Conservation (phyloP, 2,329 filamentous ascomycete genomes). For the Pseudogymnoascus verrucosus region DNA sequence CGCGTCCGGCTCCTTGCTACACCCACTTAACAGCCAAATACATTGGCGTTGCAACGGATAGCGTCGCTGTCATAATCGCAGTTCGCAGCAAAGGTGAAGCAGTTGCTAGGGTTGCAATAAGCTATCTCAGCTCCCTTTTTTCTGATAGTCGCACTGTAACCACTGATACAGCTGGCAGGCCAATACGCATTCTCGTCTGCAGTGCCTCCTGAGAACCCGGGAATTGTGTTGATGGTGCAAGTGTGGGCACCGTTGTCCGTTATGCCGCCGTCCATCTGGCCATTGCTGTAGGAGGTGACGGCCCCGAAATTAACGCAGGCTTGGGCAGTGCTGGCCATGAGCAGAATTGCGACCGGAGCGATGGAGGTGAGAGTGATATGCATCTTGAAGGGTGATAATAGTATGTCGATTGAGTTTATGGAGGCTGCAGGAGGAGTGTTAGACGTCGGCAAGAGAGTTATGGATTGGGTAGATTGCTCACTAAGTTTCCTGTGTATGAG, state of each 20-base stretch:
- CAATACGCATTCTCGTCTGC: neutral
- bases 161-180: neutral
- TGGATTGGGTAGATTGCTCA: neutral
- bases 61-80: neutral
- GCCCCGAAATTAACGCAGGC: neutral
- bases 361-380: neutral
- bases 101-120: neutral
- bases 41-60: neutral
- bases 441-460: neutral
- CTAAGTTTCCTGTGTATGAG: neutral
- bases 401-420: neutral
- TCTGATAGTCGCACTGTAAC: neutral
- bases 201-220: neutral
- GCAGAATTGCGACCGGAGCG: neutral
- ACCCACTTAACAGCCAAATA: neutral
- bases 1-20: neutral
- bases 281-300: neutral
- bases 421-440: neutral
- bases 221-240: neutral
- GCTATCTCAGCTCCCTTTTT: neutral
- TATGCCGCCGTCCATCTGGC: neutral
- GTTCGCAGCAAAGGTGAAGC: neutral
- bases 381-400: neutral
- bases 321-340: neutral
- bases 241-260: neutral